Conservation (phyloP, 1,284 basidiomycete species). For the Neotropicomus parvogracilis region DNA sequence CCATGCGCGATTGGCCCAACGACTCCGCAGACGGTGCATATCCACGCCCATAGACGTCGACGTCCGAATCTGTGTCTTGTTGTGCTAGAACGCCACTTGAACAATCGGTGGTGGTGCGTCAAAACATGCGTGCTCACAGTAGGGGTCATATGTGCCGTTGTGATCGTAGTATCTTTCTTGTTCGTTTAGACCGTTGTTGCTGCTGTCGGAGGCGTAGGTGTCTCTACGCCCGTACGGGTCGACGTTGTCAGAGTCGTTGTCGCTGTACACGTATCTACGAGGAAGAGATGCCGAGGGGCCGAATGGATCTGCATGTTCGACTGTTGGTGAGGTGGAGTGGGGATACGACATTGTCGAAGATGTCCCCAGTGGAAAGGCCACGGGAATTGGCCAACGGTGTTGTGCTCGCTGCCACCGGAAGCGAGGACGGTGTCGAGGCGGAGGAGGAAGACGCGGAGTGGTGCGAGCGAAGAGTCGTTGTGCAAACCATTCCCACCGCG, state of each 20-base stretch:
- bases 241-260: conserved; percentile 71
- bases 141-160: conserved; percentile 58
- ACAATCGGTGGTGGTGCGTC: not conserved
- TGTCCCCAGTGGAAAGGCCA: conserved; percentile 16
- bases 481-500: conserved; percentile 25
- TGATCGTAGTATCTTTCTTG: conserved; percentile 61
- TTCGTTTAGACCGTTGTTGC: conserved; percentile 54
- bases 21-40: conserved; percentile 72
- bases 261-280: conserved; percentile 69
- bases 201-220: conserved; percentile 68
- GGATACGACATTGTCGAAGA: conserved; percentile 30
- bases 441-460: conserved; percentile 7
- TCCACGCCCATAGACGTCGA: conserved; percentile 65
- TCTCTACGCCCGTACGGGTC: conserved; percentile 58
- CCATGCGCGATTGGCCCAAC: conserved; percentile 54
- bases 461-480: conserved; percentile 20
- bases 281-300: conserved; percentile 39
- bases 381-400: conserved; percentile 13
- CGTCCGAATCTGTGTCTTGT: conserved; percentile 74
- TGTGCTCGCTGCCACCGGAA: conserved; percentile 13
- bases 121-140: conserved; percentile 41
- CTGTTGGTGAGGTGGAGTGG: conserved; percentile 31
- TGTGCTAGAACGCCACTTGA: conserved; percentile 40
- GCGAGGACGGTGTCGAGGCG: conserved; percentile 5
- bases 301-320: conserved; percentile 53